Evolutionary conservation across 257 asterid genomes (phyloP).

Genomic region (Nicotiana benthamiana): DNA sequence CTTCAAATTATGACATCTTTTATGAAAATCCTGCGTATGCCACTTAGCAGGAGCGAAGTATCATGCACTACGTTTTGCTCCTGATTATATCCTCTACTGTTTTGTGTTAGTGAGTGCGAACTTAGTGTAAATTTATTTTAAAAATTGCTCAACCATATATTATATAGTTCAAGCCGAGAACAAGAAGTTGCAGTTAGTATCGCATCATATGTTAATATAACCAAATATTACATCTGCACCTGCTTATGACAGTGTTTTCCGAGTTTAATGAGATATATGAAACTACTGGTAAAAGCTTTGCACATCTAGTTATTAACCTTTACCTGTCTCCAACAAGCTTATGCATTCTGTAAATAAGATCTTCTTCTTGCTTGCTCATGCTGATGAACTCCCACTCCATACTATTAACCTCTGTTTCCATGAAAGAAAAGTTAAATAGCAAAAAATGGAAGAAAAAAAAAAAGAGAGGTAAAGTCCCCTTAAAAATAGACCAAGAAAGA

Average conservation of each 20-base stretch:
- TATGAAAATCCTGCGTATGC: too few species aligned
- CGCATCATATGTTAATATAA: too few species aligned
- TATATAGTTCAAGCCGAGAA: neutral
- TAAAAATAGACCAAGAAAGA: too few species aligned
- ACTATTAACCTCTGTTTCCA: constrained; percentile 37
- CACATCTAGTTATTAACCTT: neutral
- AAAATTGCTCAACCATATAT: neutral
- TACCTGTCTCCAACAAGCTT: constrained; percentile 66
- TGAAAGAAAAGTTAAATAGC: neutral
- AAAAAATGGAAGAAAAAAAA: neutral
- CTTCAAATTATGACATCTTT: too few species aligned
- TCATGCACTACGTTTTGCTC: too few species aligned
- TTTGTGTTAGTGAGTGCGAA: neutral
- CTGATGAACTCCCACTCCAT: constrained; percentile 31
- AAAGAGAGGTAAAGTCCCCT: neutral
- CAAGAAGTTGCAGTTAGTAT: neutral
- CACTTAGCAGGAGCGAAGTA: neutral
- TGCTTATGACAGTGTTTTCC: neutral
- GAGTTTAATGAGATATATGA: neutral
- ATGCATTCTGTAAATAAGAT: constrained; percentile 61
- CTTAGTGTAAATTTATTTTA: neutral
- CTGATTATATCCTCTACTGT: neutral
- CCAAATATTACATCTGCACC: neutral
- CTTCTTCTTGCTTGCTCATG: constrained; percentile 62
- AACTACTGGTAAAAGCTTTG: neutral